phyloP scores from a whole-genome alignment of 768 basidiomycete species.

The Sarcodon sp. region DNA sequence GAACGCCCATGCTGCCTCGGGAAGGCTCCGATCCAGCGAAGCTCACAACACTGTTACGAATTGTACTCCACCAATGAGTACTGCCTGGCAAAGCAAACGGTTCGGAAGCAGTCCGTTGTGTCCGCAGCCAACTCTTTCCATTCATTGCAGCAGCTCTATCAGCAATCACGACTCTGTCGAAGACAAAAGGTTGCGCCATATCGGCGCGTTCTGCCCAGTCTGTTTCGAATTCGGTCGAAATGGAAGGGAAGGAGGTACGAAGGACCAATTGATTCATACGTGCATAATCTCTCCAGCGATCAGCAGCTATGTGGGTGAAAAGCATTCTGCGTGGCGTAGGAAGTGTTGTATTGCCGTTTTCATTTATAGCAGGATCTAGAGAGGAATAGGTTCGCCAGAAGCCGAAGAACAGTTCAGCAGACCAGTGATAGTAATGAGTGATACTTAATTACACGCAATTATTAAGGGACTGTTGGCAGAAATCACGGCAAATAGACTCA shows the following conservation, averaged over 20 bases:
- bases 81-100: conserved; percentile 67
- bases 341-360: conserved; percentile 56
- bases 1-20: conserved; percentile 23
- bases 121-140: conserved; percentile 50
- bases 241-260: conserved; percentile 68
- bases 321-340: conserved; percentile 64
- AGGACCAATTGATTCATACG: conserved; percentile 85
- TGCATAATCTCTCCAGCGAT: conserved; percentile 86
- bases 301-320: conserved; percentile 62
- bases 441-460: conserved; percentile 31
- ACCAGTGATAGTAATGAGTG: conserved; percentile 91
- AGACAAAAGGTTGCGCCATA: conserved; percentile 57
- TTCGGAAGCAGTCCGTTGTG: conserved; percentile 65
- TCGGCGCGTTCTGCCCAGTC: conserved; percentile 78
- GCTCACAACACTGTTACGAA: conserved; percentile 59
- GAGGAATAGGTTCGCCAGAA: conserved; percentile 87
- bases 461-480: not conserved
- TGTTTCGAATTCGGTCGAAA: conserved; percentile 64
- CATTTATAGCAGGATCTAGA: conserved; percentile 55
- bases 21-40: conserved; percentile 48
- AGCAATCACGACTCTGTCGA: conserved; percentile 79
- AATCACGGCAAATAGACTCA: conserved; percentile 20
- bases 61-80: conserved; percentile 74
- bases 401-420: conserved; percentile 85
- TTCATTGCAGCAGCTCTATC: conserved; percentile 81